Evolutionary conservation across 768 basidiomycete species (phyloP).

Genomic region (Pisolithus orientalis): DNA sequence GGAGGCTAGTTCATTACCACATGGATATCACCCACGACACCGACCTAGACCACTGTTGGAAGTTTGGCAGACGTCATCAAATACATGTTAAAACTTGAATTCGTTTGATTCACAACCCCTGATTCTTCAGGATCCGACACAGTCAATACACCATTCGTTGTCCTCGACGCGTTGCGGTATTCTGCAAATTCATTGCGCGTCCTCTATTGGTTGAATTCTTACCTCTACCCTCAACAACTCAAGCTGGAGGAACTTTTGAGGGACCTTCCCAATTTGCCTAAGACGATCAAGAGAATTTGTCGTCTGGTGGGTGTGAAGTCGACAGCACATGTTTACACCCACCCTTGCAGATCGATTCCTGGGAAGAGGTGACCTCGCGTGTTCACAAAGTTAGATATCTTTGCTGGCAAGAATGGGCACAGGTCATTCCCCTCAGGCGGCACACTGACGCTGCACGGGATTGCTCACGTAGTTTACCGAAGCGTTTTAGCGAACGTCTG

Average conservation of each 20-base stretch:
- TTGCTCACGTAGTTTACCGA: too few species aligned
- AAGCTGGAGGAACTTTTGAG: constrained; percentile 4
- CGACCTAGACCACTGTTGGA: background rate
- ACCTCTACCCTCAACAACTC: background rate
- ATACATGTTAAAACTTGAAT: constrained; percentile 12
- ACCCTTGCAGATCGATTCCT: too few species aligned
- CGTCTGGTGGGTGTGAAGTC: constrained; percentile 12
- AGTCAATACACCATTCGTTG: constrained; percentile 1
- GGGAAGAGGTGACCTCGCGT: too few species aligned
- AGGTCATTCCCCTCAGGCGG: too few species aligned
- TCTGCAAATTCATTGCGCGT: constrained; percentile 14
- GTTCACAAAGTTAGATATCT: too few species aligned
- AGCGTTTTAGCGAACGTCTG: too few species aligned
- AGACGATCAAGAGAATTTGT: constrained; percentile 11
- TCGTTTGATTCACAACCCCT: constrained; percentile 13
- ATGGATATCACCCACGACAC: constrained; percentile 7
- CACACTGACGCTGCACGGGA: too few species aligned
- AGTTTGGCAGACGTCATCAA: constrained; percentile 10
- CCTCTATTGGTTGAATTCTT: constrained; percentile 10
- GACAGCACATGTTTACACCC: too few species aligned
- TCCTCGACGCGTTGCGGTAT: constrained; percentile 10
- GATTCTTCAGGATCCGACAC: background rate
- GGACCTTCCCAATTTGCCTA: constrained; percentile 12
- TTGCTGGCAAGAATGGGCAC: too few species aligned
- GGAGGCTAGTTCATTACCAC: constrained; percentile 20